Base-by-base conservation (phyloP, 179 eudicot genomes). In the Spinacia oleracea region DNA sequence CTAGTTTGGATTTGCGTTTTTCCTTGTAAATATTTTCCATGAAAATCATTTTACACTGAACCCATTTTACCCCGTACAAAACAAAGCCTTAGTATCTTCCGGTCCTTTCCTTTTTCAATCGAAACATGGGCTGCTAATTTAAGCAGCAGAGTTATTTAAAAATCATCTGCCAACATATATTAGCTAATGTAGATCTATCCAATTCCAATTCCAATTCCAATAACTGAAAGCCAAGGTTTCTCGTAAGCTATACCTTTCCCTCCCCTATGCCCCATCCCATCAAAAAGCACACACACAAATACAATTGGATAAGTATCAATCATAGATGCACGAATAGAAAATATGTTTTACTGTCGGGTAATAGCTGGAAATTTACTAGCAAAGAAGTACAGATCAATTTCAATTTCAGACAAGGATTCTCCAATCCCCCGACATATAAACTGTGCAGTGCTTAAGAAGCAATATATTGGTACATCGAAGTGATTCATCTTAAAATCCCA, bases 401-500 rank as follows among this genome's bases (percentile, higher is more conserved):
- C 16, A 31, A 31, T 72, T 31, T 9, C 9, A 63, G 63, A 79
- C 53, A 50, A 72, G 76, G 56, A 71, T 72, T 67, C 75, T 25
- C 64, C 53, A 20, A n/a, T 58, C 77, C 46, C n/a, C 45, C 59
- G n/a, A 74, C 68, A 78, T 51, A 48, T 69, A 45, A 67, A 65
- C 34, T 72, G 23, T 65, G 6, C 40, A 74, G 29, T 64, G 50
- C 81, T 62, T 15, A 34, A 32, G 76, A 50, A 8, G 21, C 45
- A 66, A 21, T 46, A 40, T 78, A 60, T 43, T 51, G 53, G 73
- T 31, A 64, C 56, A 29, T 64, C 32, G 9, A 50, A 48, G 45
- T 50, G 50, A 69, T 74, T 69, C 55, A 66, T 73, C 71, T 74
- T 34, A 32, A 43, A 63, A 62, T 48, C 73, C 73, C 18, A 69